These are phyloP conservation scores for Eudorina sp. DNA, from an alignment of 139 green algal genomes.

Conservation along the genomic window DNA sequence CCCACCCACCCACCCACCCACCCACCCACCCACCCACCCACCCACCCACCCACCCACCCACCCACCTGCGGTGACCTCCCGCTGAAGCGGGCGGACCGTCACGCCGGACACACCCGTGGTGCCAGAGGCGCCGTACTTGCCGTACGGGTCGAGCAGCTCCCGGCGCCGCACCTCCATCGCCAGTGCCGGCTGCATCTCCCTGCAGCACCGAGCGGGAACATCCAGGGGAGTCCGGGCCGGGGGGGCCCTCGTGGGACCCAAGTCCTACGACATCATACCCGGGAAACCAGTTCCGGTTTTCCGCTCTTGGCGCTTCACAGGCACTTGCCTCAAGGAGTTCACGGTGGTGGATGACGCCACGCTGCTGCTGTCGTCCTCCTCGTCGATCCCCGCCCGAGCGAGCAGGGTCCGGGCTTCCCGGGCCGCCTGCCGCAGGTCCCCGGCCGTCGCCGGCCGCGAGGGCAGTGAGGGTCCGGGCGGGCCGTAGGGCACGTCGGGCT, in stretches of 20 bases:
- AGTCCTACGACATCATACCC: too few species aligned
- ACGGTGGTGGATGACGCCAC: slow-evolving; percentile 12
- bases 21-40: too few species aligned
- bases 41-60: background rate
- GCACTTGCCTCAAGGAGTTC: slow-evolving; percentile 22
- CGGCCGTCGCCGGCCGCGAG: background rate
- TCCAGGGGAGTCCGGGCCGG: too few species aligned
- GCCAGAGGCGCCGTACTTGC: background rate
- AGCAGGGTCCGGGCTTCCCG: background rate
- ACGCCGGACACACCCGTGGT: slow-evolving; percentile 2
- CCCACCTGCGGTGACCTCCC: slow-evolving; percentile 27
- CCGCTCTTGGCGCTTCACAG: too few species aligned
- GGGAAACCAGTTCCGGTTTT: too few species aligned
- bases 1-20: too few species aligned
- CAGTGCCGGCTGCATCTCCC: slow-evolving; percentile 24
- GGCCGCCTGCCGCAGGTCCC: background rate
- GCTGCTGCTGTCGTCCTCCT: slow-evolving; percentile 44
- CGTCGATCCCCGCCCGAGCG: background rate
- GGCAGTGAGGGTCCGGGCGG: background rate
- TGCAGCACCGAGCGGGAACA: too few species aligned
- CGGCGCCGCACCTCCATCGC: slow-evolving; percentile 9
- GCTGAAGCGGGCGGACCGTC: slow-evolving; percentile 1
- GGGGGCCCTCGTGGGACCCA: too few species aligned
- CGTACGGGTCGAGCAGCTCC: slow-evolving; percentile 21
- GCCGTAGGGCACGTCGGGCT: background rate